phyloP scores from a whole-genome alignment of 2,329 filamentous ascomycete genomes.

The Fusarium sp. region DNA sequence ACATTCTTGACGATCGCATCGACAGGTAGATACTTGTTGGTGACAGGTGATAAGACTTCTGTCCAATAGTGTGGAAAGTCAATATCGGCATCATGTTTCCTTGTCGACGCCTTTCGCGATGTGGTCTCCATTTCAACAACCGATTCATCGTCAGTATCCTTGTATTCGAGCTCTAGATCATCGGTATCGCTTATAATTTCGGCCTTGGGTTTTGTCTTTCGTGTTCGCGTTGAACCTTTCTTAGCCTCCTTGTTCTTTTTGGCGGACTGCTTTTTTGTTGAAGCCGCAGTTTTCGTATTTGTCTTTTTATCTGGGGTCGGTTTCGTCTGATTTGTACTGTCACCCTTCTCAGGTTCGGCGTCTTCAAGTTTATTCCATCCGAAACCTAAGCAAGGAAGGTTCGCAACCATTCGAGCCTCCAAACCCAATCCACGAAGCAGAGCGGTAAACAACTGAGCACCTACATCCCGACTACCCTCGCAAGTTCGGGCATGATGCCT shows the following conservation, averaged over 20 bases:
- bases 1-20: conserved; percentile 78
- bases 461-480: conserved; percentile 86
- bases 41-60: conserved; percentile 86
- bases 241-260: conserved; percentile 38
- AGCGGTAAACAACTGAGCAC: conserved; percentile 90
- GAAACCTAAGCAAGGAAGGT: conserved; percentile 87
- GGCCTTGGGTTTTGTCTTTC: conserved; percentile 21
- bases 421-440: conserved; percentile 83
- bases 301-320: conserved; percentile 19
- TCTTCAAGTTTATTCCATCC: conserved; percentile 92
- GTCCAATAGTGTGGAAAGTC: conserved; percentile 93
- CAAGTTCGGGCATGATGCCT: conserved; percentile 75
- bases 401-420: conserved; percentile 86
- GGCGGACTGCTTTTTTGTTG: conserved; percentile 2
- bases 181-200: conserved; percentile 58
- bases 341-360: conserved; percentile 66
- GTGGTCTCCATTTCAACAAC: conserved; percentile 66
- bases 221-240: conserved; percentile 25
- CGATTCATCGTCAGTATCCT: conserved; percentile 70
- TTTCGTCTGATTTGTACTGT: conserved; percentile 4
- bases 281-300: neutral
- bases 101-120: conserved; percentile 56
- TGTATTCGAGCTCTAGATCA: conserved; percentile 56
- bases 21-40: conserved; percentile 81
- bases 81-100: conserved; percentile 79